phyloP scores from a whole-genome alignment of 306 rosid genomes.

The Trifolium pratense region DNA sequence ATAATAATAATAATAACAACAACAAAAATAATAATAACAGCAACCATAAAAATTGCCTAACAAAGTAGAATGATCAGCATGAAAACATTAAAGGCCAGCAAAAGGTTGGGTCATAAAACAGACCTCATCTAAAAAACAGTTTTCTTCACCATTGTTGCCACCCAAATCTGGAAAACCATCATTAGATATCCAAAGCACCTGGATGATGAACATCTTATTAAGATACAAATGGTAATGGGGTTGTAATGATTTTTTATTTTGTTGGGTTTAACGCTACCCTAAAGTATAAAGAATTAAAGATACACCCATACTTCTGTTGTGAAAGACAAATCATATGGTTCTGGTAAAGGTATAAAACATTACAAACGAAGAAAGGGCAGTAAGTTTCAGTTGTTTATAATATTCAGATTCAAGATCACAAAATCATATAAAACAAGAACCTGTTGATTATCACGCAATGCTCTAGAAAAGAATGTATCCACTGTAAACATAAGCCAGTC shows the following conservation, averaged over 20 bases:
- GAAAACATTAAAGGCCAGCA: too few species aligned
- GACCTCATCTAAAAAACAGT: conserved; percentile 88
- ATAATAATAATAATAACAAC: too few species aligned
- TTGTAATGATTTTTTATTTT: conserved; percentile 22
- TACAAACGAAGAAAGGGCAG: conserved; percentile 6
- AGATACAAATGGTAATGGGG: conserved; percentile 23
- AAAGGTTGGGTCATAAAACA: conserved; percentile 32
- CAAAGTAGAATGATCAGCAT: conserved; percentile 29
- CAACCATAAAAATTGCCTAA: background rate
- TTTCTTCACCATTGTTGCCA: conserved; percentile 75
- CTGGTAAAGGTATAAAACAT: conserved; percentile 19
- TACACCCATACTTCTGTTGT: conserved; percentile 1
- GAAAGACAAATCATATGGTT: conserved; percentile 20
- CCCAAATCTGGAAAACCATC: conserved; percentile 93
- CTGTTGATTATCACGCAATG: conserved; percentile 89
- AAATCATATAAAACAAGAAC: conserved; percentile 48
- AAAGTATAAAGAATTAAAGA: conserved; percentile 35
- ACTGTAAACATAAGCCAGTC: conserved; percentile 88
- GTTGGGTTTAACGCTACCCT: conserved; percentile 16
- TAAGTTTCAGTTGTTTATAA: conserved; percentile 23
- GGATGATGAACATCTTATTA: conserved; percentile 31
- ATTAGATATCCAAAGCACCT: conserved; percentile 97
- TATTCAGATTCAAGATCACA: conserved; percentile 33
- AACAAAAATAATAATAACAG: too few species aligned
- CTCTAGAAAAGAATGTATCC: conserved; percentile 90